Evolutionary conservation across 2,329 filamentous ascomycete genomes (phyloP).

Genomic region (Geosmithia morbida): DNA sequence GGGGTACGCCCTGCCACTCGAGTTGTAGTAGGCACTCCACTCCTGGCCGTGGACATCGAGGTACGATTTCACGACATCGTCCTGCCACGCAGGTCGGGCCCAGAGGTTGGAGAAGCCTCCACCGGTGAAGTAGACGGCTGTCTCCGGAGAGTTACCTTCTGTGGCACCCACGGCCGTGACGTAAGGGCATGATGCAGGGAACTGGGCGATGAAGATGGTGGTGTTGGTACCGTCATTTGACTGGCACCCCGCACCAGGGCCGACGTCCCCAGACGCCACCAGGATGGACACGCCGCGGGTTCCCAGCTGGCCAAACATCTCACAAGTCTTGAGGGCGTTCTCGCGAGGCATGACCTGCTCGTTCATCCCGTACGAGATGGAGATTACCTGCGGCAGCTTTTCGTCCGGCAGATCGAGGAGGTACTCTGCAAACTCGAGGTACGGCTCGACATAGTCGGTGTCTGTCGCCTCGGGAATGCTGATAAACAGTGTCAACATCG

Average conservation of each 20-base stretch:
- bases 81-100: slow-evolving; percentile 27
- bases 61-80: slow-evolving; percentile 22
- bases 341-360: slow-evolving; percentile 47
- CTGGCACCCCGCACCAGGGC: slow-evolving; percentile 19
- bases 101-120: slow-evolving; percentile 41
- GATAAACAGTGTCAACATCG: background rate
- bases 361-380: slow-evolving; percentile 57
- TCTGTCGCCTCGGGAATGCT: slow-evolving; percentile 14
- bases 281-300: slow-evolving; percentile 54
- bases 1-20: slow-evolving; percentile 40
- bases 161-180: slow-evolving; percentile 50
- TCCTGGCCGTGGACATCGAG: slow-evolving; percentile 24
- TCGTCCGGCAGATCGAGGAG: slow-evolving; percentile 37
- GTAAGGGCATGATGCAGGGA: slow-evolving; percentile 36
- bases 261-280: slow-evolving; percentile 45
- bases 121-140: slow-evolving; percentile 29
- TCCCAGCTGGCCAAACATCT: slow-evolving; percentile 49
- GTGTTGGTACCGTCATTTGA: slow-evolving; percentile 19
- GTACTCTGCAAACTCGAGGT: slow-evolving; percentile 47
- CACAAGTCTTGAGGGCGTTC: slow-evolving; percentile 37
- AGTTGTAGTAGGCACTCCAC: slow-evolving; percentile 32
- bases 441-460: slow-evolving; percentile 43
- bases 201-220: slow-evolving; percentile 17
- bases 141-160: slow-evolving; percentile 32
- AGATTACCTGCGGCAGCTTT: slow-evolving; percentile 47